Evolutionary conservation across 1,139 yeast genomes (phyloP).

Genomic region (Taiozyma sp.): DNA sequence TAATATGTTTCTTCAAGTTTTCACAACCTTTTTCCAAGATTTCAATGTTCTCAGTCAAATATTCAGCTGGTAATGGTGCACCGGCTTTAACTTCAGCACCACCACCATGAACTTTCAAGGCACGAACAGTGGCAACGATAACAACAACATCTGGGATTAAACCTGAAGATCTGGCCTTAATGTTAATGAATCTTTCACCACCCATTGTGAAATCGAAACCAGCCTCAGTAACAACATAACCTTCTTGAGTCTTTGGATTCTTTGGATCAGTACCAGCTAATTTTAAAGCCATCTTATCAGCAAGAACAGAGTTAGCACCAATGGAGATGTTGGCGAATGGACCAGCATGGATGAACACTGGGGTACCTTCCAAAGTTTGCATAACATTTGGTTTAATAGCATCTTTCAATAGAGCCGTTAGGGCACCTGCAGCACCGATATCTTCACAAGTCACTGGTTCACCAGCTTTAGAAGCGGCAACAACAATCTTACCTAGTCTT

Average conservation of each 20-base stretch:
- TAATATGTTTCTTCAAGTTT: conserved; percentile 87
- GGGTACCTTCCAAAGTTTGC: conserved; percentile 98
- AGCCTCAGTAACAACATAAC: conserved; percentile 95
- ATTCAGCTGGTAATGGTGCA: conserved; percentile 80
- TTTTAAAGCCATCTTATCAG: conserved; percentile 93
- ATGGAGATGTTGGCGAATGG: conserved; percentile 97
- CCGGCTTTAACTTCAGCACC: conserved; percentile 98
- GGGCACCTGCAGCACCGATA: conserved; percentile 95
- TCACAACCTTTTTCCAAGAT: conserved; percentile 80
- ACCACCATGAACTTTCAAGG: conserved; percentile 96
- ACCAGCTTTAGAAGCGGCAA: conserved; percentile 77
- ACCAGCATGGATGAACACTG: conserved; percentile 97
- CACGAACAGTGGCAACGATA: conserved; percentile 96
- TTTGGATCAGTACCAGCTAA: conserved; percentile 70
- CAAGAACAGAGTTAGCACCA: conserved; percentile 92
- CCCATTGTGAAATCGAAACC: conserved; percentile 99
- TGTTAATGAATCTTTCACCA: conserved; percentile 95
- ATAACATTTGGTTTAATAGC: conserved; percentile 96
- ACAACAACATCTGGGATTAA: conserved; percentile 88
- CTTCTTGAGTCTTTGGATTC: conserved; percentile 52
- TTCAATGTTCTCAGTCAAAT: conserved; percentile 81
- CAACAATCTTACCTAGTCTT: conserved; percentile 86
- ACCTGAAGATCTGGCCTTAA: conserved; percentile 93
- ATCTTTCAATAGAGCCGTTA: conserved; percentile 92
- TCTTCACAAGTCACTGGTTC: conserved; percentile 95